A percentile compares a stretch with the other conserved stretches of the same genome.
Conservation (phyloP, 75 land plant genomes). For the Selaginella tamariscina region DNA sequence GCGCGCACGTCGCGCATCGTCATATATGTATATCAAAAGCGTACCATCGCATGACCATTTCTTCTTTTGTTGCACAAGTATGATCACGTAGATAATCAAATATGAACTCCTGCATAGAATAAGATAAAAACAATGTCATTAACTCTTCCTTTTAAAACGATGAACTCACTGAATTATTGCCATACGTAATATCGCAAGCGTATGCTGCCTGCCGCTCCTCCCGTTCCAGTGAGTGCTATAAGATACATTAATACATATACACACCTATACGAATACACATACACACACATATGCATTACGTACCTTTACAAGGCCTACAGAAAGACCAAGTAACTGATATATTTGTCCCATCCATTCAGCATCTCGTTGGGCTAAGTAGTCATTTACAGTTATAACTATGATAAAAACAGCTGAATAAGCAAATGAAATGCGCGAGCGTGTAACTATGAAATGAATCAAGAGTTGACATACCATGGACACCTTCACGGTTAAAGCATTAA, state of each 20-base stretch:
- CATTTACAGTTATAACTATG: conserved; percentile 92
- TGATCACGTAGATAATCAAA: conserved; percentile 99
- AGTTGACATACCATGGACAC: conserved; percentile 76
- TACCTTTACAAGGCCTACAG: conserved; percentile 94
- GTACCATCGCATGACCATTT: conserved; percentile 96
- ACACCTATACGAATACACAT: background rate
- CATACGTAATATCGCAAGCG: conserved; percentile 87
- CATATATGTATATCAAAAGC: too few species aligned
- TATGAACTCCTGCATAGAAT: conserved; percentile 88
- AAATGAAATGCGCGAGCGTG: too few species aligned
- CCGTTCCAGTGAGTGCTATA: conserved; percentile 18
- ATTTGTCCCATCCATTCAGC: conserved; percentile 99
- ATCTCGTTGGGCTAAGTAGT: conserved; percentile 96
- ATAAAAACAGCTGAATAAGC: conserved; percentile 10
- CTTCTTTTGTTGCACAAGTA: conserved; percentile 50
- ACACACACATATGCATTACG: background rate
- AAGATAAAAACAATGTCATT: background rate
- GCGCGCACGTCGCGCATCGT: too few species aligned
- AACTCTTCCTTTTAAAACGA: background rate
- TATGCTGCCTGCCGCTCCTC: conserved; percentile 62
- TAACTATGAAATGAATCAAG: too few species aligned
- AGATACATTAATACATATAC: background rate
- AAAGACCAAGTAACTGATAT: conserved; percentile 91
- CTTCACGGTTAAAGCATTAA: conserved; percentile 81
- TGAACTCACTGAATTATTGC: conserved; percentile 77